These are phyloP conservation scores for Pistacia atlantica DNA, from an alignment of 345 rosid species.

Conservation along the genomic window DNA sequence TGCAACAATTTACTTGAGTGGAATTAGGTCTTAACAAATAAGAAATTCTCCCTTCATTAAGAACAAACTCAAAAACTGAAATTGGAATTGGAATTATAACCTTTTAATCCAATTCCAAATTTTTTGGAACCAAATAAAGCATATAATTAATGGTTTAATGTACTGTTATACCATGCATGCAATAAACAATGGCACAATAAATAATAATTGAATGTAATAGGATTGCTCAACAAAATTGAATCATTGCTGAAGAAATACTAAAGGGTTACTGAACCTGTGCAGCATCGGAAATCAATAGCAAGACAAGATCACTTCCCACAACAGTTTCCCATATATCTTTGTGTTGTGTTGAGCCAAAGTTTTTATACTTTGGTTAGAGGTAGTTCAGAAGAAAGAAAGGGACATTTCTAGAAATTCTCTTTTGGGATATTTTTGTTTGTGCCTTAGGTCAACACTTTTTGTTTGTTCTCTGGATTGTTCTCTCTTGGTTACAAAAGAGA, in stretches of 20 bases:
- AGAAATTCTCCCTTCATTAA: neutral
- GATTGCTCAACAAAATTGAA: neutral
- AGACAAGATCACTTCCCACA: slow-evolving; percentile 47
- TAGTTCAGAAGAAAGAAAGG: too few relatives aligned
- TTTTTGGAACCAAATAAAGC: neutral
- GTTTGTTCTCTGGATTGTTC: too few relatives aligned
- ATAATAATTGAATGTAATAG: neutral
- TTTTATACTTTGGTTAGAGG: too few relatives aligned
- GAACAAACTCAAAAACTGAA: too few relatives aligned
- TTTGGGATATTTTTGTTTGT: too few relatives aligned
- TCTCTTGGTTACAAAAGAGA: too few relatives aligned
- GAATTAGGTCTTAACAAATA: neutral
- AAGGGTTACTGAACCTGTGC: slow-evolving; percentile 39
- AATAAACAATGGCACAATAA: neutral
- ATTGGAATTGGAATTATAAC: too few relatives aligned
- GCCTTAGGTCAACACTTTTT: too few relatives aligned
- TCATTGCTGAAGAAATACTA: neutral
- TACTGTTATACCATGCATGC: too few relatives aligned
- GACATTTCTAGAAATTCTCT: too few relatives aligned
- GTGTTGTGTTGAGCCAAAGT: too few relatives aligned
- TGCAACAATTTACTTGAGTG: neutral
- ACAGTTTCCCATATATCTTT: slow-evolving; percentile 46
- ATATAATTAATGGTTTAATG: neutral
- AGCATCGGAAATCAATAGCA: slow-evolving; percentile 50
- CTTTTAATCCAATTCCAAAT: neutral